phyloP scores from a whole-genome alignment of 164 flowering plant species.

The Aristolochia fimbriata region DNA sequence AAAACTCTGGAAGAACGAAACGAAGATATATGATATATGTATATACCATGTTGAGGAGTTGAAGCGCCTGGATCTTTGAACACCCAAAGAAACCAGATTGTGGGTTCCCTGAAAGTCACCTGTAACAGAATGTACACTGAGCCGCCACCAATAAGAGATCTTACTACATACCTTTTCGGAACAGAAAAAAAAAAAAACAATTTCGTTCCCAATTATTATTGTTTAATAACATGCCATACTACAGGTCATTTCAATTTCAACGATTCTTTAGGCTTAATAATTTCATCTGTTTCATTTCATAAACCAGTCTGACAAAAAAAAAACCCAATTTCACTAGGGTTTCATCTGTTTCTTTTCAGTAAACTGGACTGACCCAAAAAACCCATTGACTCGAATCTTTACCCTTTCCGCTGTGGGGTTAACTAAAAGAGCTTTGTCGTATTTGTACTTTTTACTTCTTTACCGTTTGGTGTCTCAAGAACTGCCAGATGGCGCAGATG shows the following conservation, averaged over 20 bases:
- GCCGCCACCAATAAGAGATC: background rate
- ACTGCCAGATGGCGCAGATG: conserved; percentile 1
- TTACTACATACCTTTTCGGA: background rate
- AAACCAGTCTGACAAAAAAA: no score
- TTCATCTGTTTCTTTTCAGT: no score
- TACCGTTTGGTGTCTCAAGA: background rate
- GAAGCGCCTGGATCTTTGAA: conserved; percentile 87
- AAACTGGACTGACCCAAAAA: no score
- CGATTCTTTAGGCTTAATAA: no score
- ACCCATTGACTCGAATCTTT: no score
- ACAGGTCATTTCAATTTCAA: no score
- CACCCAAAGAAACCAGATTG: conserved; percentile 89
- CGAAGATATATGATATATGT: background rate
- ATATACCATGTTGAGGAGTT: conserved; percentile 71
- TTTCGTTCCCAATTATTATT: background rate
- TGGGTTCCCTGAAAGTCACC: conserved; percentile 86
- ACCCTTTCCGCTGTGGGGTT: no score
- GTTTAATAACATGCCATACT: no score
- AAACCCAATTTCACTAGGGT: no score
- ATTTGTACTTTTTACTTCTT: no score
- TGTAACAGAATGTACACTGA: conserved; percentile 7
- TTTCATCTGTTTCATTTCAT: no score
- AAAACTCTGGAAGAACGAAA: background rate
- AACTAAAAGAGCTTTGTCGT: no score
- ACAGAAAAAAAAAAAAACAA: background rate